Conservation (phyloP, 345 rosid genomes). For the Rhodamnia argentea region DNA sequence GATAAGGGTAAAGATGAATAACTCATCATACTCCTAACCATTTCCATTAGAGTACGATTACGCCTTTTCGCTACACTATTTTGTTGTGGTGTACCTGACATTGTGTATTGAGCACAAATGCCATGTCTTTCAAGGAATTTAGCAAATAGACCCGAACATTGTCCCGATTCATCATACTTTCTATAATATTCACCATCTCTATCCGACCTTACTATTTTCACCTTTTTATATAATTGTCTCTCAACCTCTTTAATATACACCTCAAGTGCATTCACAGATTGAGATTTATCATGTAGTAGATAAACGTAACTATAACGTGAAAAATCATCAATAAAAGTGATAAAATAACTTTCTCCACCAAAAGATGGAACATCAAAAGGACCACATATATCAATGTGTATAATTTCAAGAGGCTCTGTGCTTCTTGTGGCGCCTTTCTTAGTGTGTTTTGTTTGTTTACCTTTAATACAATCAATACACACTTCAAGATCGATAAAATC, state of each 20-base stretch:
- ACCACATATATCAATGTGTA: neutral
- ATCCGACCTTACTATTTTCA: neutral
- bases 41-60: neutral
- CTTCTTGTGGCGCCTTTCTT: neutral
- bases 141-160: neutral
- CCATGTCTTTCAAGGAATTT: neutral
- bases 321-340: constrained; percentile 5
- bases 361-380: neutral
- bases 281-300: constrained; percentile 2
- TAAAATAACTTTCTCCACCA: neutral
- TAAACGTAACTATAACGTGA: constrained; percentile 2
- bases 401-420: neutral
- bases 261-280: neutral
- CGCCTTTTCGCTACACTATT: neutral
- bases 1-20: neutral
- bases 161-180: neutral
- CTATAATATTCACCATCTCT: neutral
- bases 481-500: neutral
- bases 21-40: neutral
- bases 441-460: neutral
- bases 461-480: constrained; percentile 1
- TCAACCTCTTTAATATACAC: neutral
- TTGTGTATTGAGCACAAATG: neutral
- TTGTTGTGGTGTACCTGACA: neutral
- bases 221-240: constrained; percentile 1